Evolutionary conservation across 2,329 filamentous ascomycete species (phyloP).

Genomic region (Beauveria pseudobassiana): DNA sequence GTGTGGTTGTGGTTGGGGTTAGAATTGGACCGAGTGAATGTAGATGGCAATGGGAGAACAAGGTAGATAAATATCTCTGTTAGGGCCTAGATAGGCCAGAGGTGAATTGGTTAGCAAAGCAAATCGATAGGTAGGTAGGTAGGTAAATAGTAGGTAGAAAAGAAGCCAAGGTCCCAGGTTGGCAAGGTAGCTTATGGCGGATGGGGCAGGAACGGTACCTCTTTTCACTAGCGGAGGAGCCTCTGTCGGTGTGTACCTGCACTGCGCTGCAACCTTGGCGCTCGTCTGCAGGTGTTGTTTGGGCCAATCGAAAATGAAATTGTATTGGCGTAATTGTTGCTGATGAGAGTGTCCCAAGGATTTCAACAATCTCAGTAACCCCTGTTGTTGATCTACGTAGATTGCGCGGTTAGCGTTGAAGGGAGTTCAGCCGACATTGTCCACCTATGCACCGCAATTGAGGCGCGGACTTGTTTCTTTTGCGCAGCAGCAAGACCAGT

Average conservation of each 20-base stretch:
- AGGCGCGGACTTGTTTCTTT: too few species aligned
- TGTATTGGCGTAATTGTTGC: too few species aligned
- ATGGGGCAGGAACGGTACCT: too few species aligned
- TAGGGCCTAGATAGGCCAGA: neutral
- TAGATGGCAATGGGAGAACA: too few species aligned
- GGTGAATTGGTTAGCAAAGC: neutral
- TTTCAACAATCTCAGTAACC: neutral
- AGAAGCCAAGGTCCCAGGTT: neutral
- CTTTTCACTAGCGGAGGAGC: too few species aligned
- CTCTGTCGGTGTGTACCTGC: too few species aligned
- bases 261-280: neutral
- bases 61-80: neutral
- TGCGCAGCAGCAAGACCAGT: too few species aligned
- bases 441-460: neutral
- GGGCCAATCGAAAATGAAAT: neutral
- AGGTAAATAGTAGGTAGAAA: neutral
- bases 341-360: too few species aligned
- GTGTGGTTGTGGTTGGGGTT: neutral
- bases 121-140: neutral
- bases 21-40: too few species aligned
- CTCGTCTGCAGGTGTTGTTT: neutral
- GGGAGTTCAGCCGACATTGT: slow-evolving; percentile 8
- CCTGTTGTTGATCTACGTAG: neutral
- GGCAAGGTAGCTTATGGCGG: neutral
- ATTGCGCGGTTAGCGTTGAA: slow-evolving; percentile 7